These are phyloP conservation scores for Fusarium nodosum DNA, from an alignment of 2,329 filamentous ascomycete species.

Conservation along the genomic window DNA sequence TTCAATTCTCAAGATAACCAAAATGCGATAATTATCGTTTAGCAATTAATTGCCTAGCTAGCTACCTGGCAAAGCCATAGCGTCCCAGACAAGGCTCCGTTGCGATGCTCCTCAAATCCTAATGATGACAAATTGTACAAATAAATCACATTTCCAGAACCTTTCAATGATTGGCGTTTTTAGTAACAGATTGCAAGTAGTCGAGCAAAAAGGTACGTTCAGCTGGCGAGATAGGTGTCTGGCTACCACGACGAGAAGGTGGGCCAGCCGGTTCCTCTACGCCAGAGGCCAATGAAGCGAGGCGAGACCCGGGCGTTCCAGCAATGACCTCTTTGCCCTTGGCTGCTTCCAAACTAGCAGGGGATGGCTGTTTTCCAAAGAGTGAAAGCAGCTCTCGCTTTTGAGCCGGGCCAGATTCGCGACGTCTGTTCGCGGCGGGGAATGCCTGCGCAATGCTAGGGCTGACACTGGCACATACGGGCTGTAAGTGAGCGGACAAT, in stretches of 20 bases:
- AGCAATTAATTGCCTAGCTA: slow-evolving; percentile 26
- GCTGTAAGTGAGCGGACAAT: slow-evolving; percentile 36
- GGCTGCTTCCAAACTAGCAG: slow-evolving; percentile 43
- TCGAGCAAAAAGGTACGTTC: slow-evolving; percentile 82
- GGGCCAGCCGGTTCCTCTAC: slow-evolving; percentile 51
- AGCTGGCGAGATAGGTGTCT: slow-evolving; percentile 73
- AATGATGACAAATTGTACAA: slow-evolving; percentile 41
- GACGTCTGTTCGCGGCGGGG: slow-evolving; percentile 39
- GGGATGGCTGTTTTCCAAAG: slow-evolving; percentile 64
- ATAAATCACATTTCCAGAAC: slow-evolving; percentile 16
- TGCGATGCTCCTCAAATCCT: slow-evolving; percentile 38
- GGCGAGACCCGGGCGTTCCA: slow-evolving; percentile 53
- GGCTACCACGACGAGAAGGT: slow-evolving; percentile 61
- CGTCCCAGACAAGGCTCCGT: slow-evolving; percentile 39
- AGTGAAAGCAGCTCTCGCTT: slow-evolving; percentile 68
- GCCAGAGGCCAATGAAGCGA: slow-evolving; percentile 62
- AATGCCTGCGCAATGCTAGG: slow-evolving; percentile 38
- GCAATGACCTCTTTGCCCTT: slow-evolving; percentile 47
- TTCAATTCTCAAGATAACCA: slow-evolving; percentile 5
- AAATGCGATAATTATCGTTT: slow-evolving; percentile 17
- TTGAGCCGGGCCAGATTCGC: slow-evolving; percentile 52
- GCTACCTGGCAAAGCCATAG: slow-evolving; percentile 17
- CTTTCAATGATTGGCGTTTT: slow-evolving; percentile 53
- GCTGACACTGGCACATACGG: slow-evolving; percentile 36
- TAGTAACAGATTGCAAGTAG: slow-evolving; percentile 73